A percentile compares a stretch with the other conserved stretches of the same genome.
Conservation (phyloP, 306 rosid genomes). For the Carpinus viminea region DNA sequence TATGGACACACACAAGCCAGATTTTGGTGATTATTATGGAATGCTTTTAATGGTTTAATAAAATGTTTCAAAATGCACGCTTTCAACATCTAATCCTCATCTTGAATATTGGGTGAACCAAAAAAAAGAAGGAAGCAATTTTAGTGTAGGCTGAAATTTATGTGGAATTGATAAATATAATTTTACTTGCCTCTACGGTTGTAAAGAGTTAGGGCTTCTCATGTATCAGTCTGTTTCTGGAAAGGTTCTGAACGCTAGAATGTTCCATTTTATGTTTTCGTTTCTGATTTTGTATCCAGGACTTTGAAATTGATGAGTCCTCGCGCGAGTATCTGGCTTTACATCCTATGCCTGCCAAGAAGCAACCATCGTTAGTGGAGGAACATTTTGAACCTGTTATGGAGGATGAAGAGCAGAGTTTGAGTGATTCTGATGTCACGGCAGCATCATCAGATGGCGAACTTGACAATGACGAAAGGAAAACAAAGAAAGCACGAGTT, state of each 20-base stretch:
- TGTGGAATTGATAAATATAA: neutral
- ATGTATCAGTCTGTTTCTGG: constrained; percentile 4
- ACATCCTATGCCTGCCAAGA: constrained; percentile 81
- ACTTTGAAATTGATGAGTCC: constrained; percentile 65
- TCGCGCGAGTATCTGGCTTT: constrained; percentile 75
- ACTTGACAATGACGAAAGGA: constrained; percentile 12
- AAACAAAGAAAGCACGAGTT: constrained; percentile 39
- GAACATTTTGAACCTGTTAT: constrained; percentile 79
- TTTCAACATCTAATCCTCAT: constrained; percentile 6
- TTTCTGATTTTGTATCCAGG: constrained; percentile 45
- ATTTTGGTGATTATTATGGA: neutral
- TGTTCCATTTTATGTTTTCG: neutral
- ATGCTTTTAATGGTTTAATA: constrained; percentile 8
- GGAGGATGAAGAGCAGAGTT: constrained; percentile 59
- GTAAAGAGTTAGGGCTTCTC: constrained; percentile 7
- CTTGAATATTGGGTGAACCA: constrained; percentile 5
- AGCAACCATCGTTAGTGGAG: constrained; percentile 65
- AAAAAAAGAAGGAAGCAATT: constrained; percentile 19
- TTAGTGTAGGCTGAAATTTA: constrained; percentile 6
- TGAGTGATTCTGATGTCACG: constrained; percentile 56
- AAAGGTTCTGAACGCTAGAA: neutral
- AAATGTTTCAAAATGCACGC: neutral
- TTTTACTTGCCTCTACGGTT: neutral
- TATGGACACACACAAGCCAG: neutral
- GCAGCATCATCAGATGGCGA: constrained; percentile 52